Evolutionary conservation across 2,329 filamentous ascomycete genomes (phyloP).

Genomic region (Curvularia spicifera): DNA sequence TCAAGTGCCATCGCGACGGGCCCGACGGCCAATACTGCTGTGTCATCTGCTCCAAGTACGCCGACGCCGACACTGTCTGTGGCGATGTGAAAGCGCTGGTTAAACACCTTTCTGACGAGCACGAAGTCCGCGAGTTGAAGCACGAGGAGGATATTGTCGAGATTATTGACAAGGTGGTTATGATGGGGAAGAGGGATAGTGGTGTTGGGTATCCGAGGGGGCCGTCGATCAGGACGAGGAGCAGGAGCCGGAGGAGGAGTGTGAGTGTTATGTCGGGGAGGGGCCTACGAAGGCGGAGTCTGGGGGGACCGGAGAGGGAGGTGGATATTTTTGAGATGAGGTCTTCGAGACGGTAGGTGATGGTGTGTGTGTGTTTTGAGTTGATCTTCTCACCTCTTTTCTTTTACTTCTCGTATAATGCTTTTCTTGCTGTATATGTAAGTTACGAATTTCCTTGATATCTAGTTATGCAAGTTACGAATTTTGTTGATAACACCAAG

Average conservation of each 20-base stretch:
- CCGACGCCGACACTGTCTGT: slow-evolving; percentile 40
- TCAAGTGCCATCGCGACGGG: slow-evolving; percentile 45
- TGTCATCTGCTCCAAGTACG: slow-evolving; percentile 40
- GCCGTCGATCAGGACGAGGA: slow-evolving; percentile 8
- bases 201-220: slow-evolving; percentile 22
- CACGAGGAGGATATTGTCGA: slow-evolving; percentile 43
- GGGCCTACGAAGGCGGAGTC: slow-evolving; percentile 20
- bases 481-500: no score
- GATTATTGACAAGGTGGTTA: slow-evolving; percentile 31
- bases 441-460: not conserved
- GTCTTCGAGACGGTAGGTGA: slow-evolving; percentile 1
- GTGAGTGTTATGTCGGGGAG: slow-evolving; percentile 32
- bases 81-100: slow-evolving; percentile 48
- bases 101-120: slow-evolving; percentile 45
- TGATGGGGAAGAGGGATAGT: slow-evolving; percentile 34
- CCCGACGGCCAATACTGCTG: slow-evolving; percentile 45
- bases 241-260: slow-evolving; percentile 35
- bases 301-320: slow-evolving; percentile 32
- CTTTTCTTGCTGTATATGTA: not conserved
- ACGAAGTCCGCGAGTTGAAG: slow-evolving; percentile 39
- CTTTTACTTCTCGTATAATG: not conserved
- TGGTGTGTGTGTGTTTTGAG: not conserved
- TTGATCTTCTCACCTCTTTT: not conserved
- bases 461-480: no score
- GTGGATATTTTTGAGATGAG: slow-evolving; percentile 34